phyloP scores from a whole-genome alignment of 116 monocot species.

The Dioscorea cayenensis region DNA sequence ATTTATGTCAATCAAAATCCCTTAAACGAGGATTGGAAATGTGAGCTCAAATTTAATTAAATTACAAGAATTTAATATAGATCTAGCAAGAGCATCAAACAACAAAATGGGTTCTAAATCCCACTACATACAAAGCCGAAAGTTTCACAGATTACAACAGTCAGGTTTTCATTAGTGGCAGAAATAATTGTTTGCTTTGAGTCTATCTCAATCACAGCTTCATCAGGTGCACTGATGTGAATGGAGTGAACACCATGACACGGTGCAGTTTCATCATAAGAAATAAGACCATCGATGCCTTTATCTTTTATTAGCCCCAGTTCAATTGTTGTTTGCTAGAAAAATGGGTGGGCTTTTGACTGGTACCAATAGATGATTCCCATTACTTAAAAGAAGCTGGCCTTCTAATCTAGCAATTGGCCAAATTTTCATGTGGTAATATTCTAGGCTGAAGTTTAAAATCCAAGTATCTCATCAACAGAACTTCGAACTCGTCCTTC shows the following conservation, averaged over 20 bases:
- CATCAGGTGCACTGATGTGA: constrained; percentile 11
- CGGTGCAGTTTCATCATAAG: constrained; percentile 3
- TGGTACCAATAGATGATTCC: constrained; percentile 35
- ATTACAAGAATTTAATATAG: too few relatives aligned
- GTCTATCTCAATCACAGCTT: constrained; percentile 29
- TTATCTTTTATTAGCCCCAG: constrained; percentile 44
- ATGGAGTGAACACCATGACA: constrained; percentile 1
- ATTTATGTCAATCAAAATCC: too few relatives aligned
- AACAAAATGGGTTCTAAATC: not conserved
- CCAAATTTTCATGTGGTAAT: constrained; percentile 28
- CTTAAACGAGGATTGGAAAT: too few relatives aligned
- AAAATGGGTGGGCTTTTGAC: not conserved
- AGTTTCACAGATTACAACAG: constrained; percentile 32
- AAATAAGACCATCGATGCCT: constrained; percentile 29
- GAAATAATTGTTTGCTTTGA: constrained; percentile 26
- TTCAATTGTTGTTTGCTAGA: constrained; percentile 20
- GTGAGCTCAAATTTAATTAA: too few relatives aligned
- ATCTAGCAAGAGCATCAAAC: too few relatives aligned
- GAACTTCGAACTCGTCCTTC: constrained; percentile 28
- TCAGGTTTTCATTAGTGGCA: constrained; percentile 21
- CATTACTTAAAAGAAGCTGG: constrained; percentile 36
- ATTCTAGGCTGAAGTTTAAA: constrained; percentile 51
- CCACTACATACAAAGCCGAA: constrained; percentile 7
- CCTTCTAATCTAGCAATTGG: constrained; percentile 60
- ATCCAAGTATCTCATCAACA: constrained; percentile 42